These are phyloP conservation scores for Xerophyta viscosa DNA, from an alignment of 106 monocot species.

Conservation along the genomic window DNA sequence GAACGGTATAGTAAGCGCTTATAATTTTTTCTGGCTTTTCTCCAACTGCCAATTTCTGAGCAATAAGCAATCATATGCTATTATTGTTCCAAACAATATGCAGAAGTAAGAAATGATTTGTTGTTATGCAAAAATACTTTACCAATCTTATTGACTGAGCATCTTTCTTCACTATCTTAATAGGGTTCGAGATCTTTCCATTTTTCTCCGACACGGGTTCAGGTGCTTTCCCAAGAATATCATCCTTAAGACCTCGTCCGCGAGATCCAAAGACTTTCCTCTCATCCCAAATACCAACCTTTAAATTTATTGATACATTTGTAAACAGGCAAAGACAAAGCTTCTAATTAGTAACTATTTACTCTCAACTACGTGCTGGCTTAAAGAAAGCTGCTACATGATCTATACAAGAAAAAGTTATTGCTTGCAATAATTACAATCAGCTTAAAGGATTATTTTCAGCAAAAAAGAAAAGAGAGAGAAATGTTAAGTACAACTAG, in stretches of 20 bases:
- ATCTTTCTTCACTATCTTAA: constrained; percentile 82
- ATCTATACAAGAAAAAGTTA: background rate
- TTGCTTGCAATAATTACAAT: background rate
- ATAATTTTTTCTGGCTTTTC: constrained; percentile 94
- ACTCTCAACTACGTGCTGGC: too few species aligned
- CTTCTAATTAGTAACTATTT: too few species aligned
- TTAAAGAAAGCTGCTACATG: background rate
- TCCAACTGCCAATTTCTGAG: constrained; percentile 91
- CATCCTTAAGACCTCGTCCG: constrained; percentile 50
- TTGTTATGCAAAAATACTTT: constrained; percentile 27
- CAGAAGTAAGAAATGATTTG: too few species aligned
- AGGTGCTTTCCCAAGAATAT: constrained; percentile 9
- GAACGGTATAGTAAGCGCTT: constrained; percentile 72
- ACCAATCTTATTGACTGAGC: constrained; percentile 73
- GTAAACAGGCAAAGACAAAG: too few species aligned
- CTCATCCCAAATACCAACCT: constrained; percentile 97
- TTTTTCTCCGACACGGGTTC: constrained; percentile 37
- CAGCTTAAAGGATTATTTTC: background rate
- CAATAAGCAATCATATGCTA: constrained; percentile 1
- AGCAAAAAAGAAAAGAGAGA: constrained; percentile 5
- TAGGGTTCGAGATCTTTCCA: constrained; percentile 48
- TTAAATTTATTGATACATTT: too few species aligned
- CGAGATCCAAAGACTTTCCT: constrained; percentile 99
- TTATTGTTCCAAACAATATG: background rate
- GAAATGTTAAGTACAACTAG: too few species aligned